Base-by-base conservation (phyloP, 1,284 basidiomycete species). In the Trichosporon sp. region DNA sequence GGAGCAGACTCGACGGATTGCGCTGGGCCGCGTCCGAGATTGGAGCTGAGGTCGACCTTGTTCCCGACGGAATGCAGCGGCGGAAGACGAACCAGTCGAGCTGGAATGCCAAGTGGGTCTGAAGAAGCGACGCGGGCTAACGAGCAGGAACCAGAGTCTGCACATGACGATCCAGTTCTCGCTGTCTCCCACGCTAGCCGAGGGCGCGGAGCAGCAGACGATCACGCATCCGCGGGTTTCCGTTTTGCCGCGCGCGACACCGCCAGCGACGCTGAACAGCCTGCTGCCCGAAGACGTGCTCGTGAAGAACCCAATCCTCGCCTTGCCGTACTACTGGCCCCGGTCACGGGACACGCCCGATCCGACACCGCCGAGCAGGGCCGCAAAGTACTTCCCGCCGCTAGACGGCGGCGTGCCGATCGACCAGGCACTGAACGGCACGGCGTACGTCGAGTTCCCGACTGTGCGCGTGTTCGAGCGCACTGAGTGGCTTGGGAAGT, bases 1-100 rank as follows among this genome's bases (percentile, higher is more conserved):
- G 56, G 62, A 67, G 88, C 67, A 90, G 90, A 74, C 75, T 87
- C 7, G 82, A 92, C 66, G 88, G 86, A 75, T 84, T 88, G 81
- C 87, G 89, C 77, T 86, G 91, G 58, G 89, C 91, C 67, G 78
- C 86, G 60, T 80, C 85, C 72, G 88, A 89, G 71, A 88, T 92
- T 70, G 89, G 91, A 42, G 86, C 76, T 13, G 69, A 72, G n/a
- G 76, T 94, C 78, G 90, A 92, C 56, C 76, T 92, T 68, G 85
- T 95, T 63, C 88, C 92, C 0, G 81, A 86, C 35, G 93, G 92
- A n/a, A 95, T 95, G 93, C 89, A 90, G 75, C 85, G 88, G 72
- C 85, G 89, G 72, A 89, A 86, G 73, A 75, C 86, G 68, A 95
- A 93, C 79, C 90, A 92, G 80, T 92, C 91, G 9, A 86, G 85